Conservation (phyloP, 2,329 filamentous ascomycete genomes). For the Cryphonectria parasitica region DNA sequence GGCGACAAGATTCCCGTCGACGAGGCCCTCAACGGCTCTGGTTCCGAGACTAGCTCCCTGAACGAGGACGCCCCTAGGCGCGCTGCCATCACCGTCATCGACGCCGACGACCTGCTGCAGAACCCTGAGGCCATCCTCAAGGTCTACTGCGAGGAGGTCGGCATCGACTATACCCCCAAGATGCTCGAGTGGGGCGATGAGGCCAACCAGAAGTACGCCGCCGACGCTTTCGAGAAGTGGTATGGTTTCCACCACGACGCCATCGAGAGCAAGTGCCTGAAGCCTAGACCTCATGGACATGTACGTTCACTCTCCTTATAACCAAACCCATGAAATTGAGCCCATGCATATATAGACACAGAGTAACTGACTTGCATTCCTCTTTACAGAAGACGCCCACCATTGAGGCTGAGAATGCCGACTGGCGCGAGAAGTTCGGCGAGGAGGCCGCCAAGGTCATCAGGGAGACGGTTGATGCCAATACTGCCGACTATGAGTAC, state of each 20-base stretch:
- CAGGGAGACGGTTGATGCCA: conserved; percentile 70
- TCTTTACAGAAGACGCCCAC: conserved; percentile 59
- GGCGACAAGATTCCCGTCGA: conserved; percentile 39
- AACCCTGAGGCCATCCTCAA: conserved; percentile 75
- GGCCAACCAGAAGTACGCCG: conserved; percentile 70
- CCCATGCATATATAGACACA: neutral
- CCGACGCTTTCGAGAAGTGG: conserved; percentile 91
- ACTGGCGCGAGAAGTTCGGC: conserved; percentile 77
- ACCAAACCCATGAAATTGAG: neutral
- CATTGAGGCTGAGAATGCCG: conserved; percentile 67
- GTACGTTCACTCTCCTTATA: conserved; percentile 44
- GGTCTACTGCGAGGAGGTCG: conserved; percentile 81
- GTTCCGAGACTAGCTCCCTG: conserved; percentile 18
- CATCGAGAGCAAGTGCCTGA: conserved; percentile 77
- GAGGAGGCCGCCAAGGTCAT: conserved; percentile 72
- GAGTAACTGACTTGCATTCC: conserved; percentile 13
- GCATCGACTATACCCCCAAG: conserved; percentile 71
- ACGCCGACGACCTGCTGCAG: conserved; percentile 93
- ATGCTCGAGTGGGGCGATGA: conserved; percentile 88
- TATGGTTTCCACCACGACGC: conserved; percentile 96
- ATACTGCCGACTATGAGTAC: conserved; percentile 77
- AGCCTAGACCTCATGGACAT: conserved; percentile 67
- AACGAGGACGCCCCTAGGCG: conserved; percentile 13
- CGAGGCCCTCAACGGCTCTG: conserved; percentile 31
- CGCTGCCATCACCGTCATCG: conserved; percentile 74